Percentiles rank a stretch among this genome's conserved stretches.
These are phyloP conservation scores for Coprinellus aureogranulatus DNA, from an alignment of 768 basidiomycete species.

Conservation along the genomic window DNA sequence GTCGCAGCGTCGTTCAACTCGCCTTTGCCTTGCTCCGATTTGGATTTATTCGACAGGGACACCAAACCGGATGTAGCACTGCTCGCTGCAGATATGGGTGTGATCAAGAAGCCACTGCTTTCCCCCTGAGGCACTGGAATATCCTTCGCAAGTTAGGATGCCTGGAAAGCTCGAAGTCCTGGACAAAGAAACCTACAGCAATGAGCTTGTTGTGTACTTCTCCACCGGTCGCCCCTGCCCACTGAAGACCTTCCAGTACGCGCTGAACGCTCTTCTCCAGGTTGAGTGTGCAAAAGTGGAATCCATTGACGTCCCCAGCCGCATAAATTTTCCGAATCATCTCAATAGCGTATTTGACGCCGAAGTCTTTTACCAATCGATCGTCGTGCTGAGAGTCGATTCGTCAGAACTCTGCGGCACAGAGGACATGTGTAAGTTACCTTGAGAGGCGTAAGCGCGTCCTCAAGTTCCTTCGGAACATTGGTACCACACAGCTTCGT, in stretches of 20 bases:
- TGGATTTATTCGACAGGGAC: constrained; percentile 41
- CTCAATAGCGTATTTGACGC: constrained; percentile 78
- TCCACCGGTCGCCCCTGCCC: constrained; percentile 53
- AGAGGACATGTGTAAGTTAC: constrained; percentile 40
- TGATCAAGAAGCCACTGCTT: constrained; percentile 48
- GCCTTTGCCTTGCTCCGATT: constrained; percentile 63
- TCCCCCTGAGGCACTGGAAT: constrained; percentile 30
- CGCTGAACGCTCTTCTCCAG: constrained; percentile 92
- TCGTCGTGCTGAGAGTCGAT: constrained; percentile 72
- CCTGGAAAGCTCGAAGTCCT: constrained; percentile 1
- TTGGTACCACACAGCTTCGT: constrained; percentile 83
- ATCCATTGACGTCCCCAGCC: constrained; percentile 61
- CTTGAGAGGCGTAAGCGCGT: constrained; percentile 44
- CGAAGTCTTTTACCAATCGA: constrained; percentile 90
- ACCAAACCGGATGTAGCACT: constrained; percentile 58
- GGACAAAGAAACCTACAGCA: constrained; percentile 41
- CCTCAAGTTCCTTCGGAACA: constrained; percentile 42
- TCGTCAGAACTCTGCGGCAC: neutral
- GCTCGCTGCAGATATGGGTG: constrained; percentile 62
- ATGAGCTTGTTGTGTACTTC: constrained; percentile 63
- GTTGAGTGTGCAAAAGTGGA: constrained; percentile 96
- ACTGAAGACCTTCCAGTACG: constrained; percentile 76
- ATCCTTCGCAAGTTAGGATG: constrained; percentile 32
- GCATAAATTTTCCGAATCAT: constrained; percentile 66
- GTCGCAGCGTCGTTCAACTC: constrained; percentile 74